phyloP scores from a whole-genome alignment of 345 rosid species.

The Acer yangbiense region DNA sequence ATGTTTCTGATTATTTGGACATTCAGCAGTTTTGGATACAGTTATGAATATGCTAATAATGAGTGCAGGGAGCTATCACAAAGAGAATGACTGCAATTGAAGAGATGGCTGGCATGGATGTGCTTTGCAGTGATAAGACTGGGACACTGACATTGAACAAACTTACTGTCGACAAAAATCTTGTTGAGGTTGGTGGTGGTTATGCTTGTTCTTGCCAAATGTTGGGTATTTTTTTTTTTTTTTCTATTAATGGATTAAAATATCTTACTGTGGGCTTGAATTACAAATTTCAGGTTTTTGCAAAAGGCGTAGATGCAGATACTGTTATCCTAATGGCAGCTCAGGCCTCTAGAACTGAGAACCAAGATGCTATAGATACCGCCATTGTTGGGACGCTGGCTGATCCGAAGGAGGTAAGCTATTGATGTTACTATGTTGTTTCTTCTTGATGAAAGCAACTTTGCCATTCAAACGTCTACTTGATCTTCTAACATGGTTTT shows the following conservation, averaged over 20 bases:
- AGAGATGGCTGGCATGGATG: conserved; percentile 99
- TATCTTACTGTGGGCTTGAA: conserved; percentile 25
- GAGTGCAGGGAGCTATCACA: conserved; percentile 90
- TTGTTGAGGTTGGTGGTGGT: conserved; percentile 69
- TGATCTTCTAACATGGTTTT: not conserved
- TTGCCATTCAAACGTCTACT: not conserved
- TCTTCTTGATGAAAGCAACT: not conserved
- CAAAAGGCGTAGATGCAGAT: conserved; percentile 89
- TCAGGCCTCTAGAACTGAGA: conserved; percentile 87
- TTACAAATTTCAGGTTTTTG: conserved; percentile 64
- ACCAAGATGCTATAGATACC: conserved; percentile 96
- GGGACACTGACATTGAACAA: conserved; percentile 96
- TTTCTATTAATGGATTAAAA: not conserved
- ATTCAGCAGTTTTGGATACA: conserved; percentile 20
- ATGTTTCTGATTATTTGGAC: conserved; percentile 10
- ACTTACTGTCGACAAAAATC: conserved; percentile 93
- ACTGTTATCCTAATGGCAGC: conserved; percentile 95
- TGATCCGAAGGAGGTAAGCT: conserved; percentile 90
- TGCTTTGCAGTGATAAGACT: conserved; percentile 98
- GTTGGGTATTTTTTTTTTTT: not conserved
- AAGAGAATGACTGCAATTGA: conserved; percentile 99
- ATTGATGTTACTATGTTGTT: not conserved
- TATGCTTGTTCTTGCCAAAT: conserved; percentile 14
- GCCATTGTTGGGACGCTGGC: conserved; percentile 97
- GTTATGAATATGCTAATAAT: conserved; percentile 16